A percentile compares a stretch with the other conserved stretches of the same genome.
Conservation (phyloP, 306 rosid genomes). For the Corylus americana region DNA sequence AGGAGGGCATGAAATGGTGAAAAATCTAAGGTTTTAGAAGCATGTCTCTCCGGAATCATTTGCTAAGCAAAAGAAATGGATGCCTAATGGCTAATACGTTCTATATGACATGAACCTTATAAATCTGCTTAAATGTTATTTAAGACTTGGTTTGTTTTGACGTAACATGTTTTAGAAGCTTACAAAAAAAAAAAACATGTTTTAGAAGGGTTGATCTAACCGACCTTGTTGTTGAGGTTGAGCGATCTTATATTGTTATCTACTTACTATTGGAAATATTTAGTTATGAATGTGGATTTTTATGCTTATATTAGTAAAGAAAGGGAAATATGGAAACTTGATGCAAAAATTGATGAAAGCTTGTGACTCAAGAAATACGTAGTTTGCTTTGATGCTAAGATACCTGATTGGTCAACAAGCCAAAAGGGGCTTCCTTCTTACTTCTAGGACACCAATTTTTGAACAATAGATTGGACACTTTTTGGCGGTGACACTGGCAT, state of each 20-base stretch:
- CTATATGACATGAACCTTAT: not conserved
- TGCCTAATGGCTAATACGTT: not conserved
- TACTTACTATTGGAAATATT: too few species aligned
- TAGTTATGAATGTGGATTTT: too few species aligned
- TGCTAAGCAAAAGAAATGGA: not conserved
- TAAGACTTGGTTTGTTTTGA: not conserved
- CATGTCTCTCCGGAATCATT: not conserved
- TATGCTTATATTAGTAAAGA: too few species aligned
- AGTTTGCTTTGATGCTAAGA: not conserved
- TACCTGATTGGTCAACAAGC: not conserved
- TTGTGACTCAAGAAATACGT: too few species aligned
- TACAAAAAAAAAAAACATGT: too few species aligned
- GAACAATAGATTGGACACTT: not conserved
- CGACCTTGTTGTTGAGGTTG: not conserved
- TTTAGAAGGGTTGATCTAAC: not conserved
- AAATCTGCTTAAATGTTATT: not conserved
- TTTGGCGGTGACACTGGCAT: not conserved
- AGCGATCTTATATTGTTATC: not conserved
- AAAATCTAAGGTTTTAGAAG: not conserved
- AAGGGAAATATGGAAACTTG: not conserved
- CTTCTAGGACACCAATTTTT: not conserved
- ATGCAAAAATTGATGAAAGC: not conserved
- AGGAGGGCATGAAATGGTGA: not conserved
- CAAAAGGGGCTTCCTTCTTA: not conserved
- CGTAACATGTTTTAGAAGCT: too few species aligned